Base-by-base conservation (phyloP, 257 asterid species). In the Capsicum chinense region DNA sequence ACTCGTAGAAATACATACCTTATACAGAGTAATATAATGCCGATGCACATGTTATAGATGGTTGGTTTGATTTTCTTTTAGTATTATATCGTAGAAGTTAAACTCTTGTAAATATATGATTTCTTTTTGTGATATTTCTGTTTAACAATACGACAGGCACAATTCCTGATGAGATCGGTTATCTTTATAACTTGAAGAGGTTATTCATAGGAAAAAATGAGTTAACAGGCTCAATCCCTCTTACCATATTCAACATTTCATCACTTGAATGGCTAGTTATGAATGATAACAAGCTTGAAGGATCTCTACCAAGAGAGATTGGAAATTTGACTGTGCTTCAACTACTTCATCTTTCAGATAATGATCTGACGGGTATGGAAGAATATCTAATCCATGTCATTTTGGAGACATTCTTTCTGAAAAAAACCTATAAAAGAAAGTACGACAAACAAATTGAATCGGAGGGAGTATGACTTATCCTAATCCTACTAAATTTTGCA, bases 331-430 rank as follows among this genome's bases (percentile, higher is more conserved):
- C 48, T 1, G 48, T 56, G 81, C 85, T 88, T 7, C n/a, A 10
- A 0, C 2, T 42, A 5, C 84, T 87, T 5, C 54, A 42, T 16
- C 86, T 87, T 56, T 83, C 86, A 1, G 6, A 39, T 66, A 90
- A 90, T 80, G 44, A 84, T 13, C 59, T 88, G 21, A 44, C 79
- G 60, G 89, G 90, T 90, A 84, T 19, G 37, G 2, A 26, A 35
- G 2, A 10, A 48, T 66, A 10, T 21, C n/a, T n/a, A 13, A 21
- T 64, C 10, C n/a, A 5, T 1, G 7, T 5, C 14, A 16, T 13
- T 58, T 56, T 68, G 21, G 42, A 68, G 9, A 39, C 42, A 39
- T 39, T 39, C 42, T 39, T 39, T 39, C 5, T 39, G 42, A 39
- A 39, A 39, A 39, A 39, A 4, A 39, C 3, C 42, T 39, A 39